Evolutionary conservation across 768 basidiomycete species (phyloP), one percentile per base, ranked within the genome.

Genomic region (Serendipita vermifera): DNA sequence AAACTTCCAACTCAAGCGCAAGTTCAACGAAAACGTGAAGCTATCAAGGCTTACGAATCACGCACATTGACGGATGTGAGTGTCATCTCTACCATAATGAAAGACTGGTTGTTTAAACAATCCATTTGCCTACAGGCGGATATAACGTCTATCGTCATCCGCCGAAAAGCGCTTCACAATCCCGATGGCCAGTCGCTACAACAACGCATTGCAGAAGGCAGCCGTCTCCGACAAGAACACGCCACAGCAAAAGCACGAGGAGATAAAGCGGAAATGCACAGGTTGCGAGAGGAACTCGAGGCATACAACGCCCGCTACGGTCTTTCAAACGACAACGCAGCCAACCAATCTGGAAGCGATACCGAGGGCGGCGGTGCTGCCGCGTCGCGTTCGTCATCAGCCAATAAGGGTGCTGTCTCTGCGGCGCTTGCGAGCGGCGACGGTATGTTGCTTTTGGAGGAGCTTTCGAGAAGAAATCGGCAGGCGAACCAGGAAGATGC

Each of bases 401-500:
- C 22, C 5, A 31, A 29, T 7, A 22, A 15, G 17, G 29, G 29
- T 26, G 46, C 20, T 9, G 46, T 26, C 7, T 51, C 46, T 9
- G n/a, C n/a, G n/a, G n/a, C n/a, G n/a, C n/a, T n/a, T n/a, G n/a
- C n/a, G n/a, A n/a, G n/a, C n/a, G n/a, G n/a, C n/a, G n/a, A n/a
- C n/a, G n/a, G n/a, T n/a, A n/a, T n/a, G n/a, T n/a, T n/a, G n/a
- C 20, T 51, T 20, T 29, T 51, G n/a, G 46, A 51, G n/a, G 46
- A 51, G 27, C 11, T 51, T 31, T 51, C 46, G 27, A 20, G 46
- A 7, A 20, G 46, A 7, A 51, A 51, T 31, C 17, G 46, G 22
- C 20, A 51, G 22, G 15, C 32, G 15, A 51, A 51, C 27, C 46
- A 51, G n/a, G 46, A 51, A 51, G n/a, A 51, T 51, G 46, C 46